Percentiles rank a stretch among this genome's conserved stretches.
Evolutionary conservation across 208 protist species (phyloP).

Genomic region (Wallacemonas rigidus): DNA sequence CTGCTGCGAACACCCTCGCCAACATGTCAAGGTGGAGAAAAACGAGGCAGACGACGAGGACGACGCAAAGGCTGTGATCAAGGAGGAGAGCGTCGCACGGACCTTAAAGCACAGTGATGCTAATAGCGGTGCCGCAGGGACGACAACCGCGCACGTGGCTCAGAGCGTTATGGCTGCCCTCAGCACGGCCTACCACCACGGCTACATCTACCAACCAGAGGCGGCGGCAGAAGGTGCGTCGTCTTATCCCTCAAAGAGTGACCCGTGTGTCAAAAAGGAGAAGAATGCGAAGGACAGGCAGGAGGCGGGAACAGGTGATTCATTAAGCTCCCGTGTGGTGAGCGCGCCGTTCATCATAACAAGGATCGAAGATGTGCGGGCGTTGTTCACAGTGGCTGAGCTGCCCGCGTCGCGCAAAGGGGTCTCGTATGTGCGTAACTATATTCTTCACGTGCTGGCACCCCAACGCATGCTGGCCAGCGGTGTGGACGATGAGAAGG

Average conservation of each 20-base stretch:
- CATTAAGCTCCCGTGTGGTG: background rate
- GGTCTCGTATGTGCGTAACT: conserved; percentile 86
- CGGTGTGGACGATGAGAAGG: conserved; percentile 30
- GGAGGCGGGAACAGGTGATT: too few relatives aligned
- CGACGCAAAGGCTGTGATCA: background rate
- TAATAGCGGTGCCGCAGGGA: too few relatives aligned
- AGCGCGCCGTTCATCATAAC: conserved; percentile 30
- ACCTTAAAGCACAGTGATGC: too few relatives aligned
- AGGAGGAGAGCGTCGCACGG: background rate
- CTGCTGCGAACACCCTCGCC: conserved; percentile 1
- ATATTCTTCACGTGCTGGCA: conserved; percentile 81
- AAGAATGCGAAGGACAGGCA: conserved; percentile 2
- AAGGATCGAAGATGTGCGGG: conserved; percentile 41
- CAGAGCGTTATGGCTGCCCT: background rate
- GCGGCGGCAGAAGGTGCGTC: background rate
- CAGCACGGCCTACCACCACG: conserved; percentile 30
- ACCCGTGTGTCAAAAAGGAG: background rate
- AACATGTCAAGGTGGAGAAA: too few relatives aligned
- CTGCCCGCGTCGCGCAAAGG: conserved; percentile 67
- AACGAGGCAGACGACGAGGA: conserved; percentile 7
- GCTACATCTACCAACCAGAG: conserved; percentile 34
- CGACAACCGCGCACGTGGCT: background rate
- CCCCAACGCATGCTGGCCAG: conserved; percentile 45
- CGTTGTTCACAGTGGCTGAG: conserved; percentile 59
- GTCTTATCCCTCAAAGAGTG: background rate